A percentile compares a stretch with the other conserved stretches of the same genome.
phyloP scores from a whole-genome alignment of 2,329 filamentous ascomycete species.

The Microascus cirrosus region DNA sequence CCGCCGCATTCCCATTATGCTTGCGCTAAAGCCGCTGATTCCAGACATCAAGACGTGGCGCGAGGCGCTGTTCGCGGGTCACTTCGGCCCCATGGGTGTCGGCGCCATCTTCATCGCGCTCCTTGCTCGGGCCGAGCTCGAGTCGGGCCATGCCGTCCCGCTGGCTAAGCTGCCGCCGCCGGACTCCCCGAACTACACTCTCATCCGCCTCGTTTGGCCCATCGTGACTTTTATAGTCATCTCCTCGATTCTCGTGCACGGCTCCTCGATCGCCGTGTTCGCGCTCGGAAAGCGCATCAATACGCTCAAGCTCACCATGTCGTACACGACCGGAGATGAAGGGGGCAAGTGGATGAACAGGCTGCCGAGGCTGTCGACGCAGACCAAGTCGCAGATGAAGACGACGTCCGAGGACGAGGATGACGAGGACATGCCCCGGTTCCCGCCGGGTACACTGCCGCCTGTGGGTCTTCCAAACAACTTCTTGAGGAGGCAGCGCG shows the following conservation, averaged over 20 bases:
- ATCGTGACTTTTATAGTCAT: constrained; percentile 92
- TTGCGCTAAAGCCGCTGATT: constrained; percentile 81
- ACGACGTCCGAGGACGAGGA: constrained; percentile 72
- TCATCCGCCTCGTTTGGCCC: constrained; percentile 87
- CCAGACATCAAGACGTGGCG: constrained; percentile 98
- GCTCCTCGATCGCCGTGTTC: constrained; percentile 96
- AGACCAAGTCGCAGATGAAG: constrained; percentile 70
- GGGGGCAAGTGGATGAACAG: constrained; percentile 85
- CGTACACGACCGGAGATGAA: constrained; percentile 85
- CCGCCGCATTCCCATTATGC: constrained; percentile 90
- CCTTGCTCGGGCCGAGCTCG: constrained; percentile 81
- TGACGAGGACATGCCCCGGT: constrained; percentile 46
- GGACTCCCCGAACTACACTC: constrained; percentile 46
- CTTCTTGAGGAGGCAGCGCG: constrained; percentile 73
- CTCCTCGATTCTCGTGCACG: constrained; percentile 87
- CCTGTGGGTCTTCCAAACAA: constrained; percentile 62
- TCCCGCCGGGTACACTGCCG: constrained; percentile 60
- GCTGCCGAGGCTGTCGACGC: constrained; percentile 58
- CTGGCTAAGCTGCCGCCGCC: constrained; percentile 47
- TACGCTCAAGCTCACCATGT: constrained; percentile 88
- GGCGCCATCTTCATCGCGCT: constrained; percentile 95
- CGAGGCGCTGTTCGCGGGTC: constrained; percentile 89
- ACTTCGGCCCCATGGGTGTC: constrained; percentile 95
- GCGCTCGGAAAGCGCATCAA: constrained; percentile 97
- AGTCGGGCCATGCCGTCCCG: constrained; percentile 66